These are phyloP conservation scores for Pseudozyma tsukubaensis DNA, from an alignment of 1,284 basidiomycete species.

Conservation along the genomic window DNA sequence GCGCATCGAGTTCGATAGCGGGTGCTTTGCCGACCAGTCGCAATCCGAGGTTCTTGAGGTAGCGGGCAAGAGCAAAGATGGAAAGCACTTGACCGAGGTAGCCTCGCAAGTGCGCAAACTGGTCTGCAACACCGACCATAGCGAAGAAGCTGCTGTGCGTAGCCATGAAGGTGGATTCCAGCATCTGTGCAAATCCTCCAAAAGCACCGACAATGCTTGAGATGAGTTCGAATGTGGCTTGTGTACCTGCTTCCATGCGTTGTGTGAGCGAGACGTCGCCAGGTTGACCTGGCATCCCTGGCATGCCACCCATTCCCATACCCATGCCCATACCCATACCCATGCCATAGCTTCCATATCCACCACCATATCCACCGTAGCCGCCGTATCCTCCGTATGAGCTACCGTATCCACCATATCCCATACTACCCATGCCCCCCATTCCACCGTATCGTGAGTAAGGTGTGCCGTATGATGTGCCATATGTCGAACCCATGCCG, in stretches of 20 bases:
- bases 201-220: slow-evolving; percentile 97
- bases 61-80: slow-evolving; percentile 83
- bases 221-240: slow-evolving; percentile 90
- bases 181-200: slow-evolving; percentile 94
- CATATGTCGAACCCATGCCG: slow-evolving; percentile 60
- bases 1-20: slow-evolving; percentile 57
- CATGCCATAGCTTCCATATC: slow-evolving; percentile 38
- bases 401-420: slow-evolving; percentile 50
- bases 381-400: slow-evolving; percentile 54
- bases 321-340: slow-evolving; percentile 59
- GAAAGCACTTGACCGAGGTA: slow-evolving; percentile 93
- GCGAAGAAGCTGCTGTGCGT: slow-evolving; percentile 98
- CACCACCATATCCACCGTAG: slow-evolving; percentile 52
- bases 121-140: slow-evolving; percentile 97
- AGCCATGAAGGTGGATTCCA: slow-evolving; percentile 98
- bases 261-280: slow-evolving; percentile 77
- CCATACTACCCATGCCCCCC: slow-evolving; percentile 41
- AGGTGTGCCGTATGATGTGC: slow-evolving; percentile 58
- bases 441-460: slow-evolving; percentile 64
- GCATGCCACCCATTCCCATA: slow-evolving; percentile 57
- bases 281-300: slow-evolving; percentile 58
- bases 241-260: slow-evolving; percentile 87
- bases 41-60: slow-evolving; percentile 74
- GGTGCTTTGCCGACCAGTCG: slow-evolving; percentile 59
- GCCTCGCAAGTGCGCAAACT: slow-evolving; percentile 88